phyloP scores from a whole-genome alignment of 140 eudicot genomes.

The Bidens hawaiensis region DNA sequence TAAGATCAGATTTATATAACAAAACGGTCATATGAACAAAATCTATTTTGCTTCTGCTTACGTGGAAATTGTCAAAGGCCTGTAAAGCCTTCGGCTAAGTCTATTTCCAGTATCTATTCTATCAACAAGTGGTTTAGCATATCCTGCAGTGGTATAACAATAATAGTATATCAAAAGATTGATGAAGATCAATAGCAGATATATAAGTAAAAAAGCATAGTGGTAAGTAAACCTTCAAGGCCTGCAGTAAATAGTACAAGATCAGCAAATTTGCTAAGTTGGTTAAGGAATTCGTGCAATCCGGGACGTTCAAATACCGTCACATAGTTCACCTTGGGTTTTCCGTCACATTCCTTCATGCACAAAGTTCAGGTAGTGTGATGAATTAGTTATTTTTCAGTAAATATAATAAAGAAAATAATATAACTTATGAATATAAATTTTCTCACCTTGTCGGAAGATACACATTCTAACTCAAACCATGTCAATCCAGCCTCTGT shows the following conservation, averaged over 20 bases:
- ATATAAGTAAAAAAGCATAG: slow-evolving; percentile 15
- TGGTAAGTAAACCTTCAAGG: slow-evolving; percentile 73
- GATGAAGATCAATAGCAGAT: slow-evolving; percentile 5
- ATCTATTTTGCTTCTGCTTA: slow-evolving; percentile 28
- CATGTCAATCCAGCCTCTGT: slow-evolving; percentile 89
- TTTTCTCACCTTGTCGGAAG: slow-evolving; percentile 71
- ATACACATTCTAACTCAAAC: slow-evolving; percentile 93
- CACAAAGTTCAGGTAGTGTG: slow-evolving; percentile 15
- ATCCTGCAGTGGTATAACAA: slow-evolving; percentile 53
- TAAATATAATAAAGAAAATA: not conserved
- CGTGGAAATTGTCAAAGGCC: slow-evolving; percentile 97
- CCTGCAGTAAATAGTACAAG: slow-evolving; percentile 98
- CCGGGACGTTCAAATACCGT: slow-evolving; percentile 99
- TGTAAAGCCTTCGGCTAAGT: slow-evolving; percentile 66
- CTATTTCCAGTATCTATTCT: slow-evolving; percentile 69
- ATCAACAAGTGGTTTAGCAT: slow-evolving; percentile 98
- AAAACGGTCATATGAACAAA: not conserved
- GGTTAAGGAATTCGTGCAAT: slow-evolving; percentile 68
- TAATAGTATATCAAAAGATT: slow-evolving; percentile 17
- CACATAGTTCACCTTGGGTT: slow-evolving; percentile 87
- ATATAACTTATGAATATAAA: not conserved
- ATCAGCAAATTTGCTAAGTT: slow-evolving; percentile 89
- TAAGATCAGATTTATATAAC: not conserved
- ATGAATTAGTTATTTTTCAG: slow-evolving; percentile 8
- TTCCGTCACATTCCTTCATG: slow-evolving; percentile 79